Conservation (phyloP, 257 asterid genomes). For the Coffea eugenioides region DNA sequence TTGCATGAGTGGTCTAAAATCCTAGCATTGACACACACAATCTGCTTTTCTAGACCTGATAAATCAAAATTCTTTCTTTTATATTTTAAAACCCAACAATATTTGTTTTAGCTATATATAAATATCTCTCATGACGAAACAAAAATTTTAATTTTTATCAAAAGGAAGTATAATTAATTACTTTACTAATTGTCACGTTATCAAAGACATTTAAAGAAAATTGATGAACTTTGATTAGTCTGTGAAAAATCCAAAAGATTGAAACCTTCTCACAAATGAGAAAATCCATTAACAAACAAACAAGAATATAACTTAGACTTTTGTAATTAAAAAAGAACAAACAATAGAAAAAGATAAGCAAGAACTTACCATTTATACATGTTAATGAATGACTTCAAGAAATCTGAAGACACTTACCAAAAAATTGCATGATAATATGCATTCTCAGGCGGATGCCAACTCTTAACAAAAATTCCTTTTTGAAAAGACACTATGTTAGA, state of each 20-base stretch:
- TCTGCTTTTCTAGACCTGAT: background rate
- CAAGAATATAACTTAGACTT: too few relatives aligned
- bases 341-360: too few relatives aligned
- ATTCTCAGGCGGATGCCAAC: conserved; percentile 57
- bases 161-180: background rate
- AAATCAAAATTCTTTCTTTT: background rate
- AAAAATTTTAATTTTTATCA: background rate
- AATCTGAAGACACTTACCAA: conserved; percentile 48
- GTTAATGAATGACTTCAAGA: background rate
- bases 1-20: conserved; percentile 4
- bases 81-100: background rate
- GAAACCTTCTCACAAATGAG: background rate
- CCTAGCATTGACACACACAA: background rate
- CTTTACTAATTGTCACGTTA: too few relatives aligned
- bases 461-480: conserved; percentile 72
- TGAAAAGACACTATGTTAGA: conserved; percentile 59
- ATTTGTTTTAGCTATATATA: too few relatives aligned
- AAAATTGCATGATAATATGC: conserved; percentile 58
- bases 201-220: too few relatives aligned
- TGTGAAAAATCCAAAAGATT: background rate
- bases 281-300: too few relatives aligned
- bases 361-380: too few relatives aligned
- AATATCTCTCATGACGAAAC: too few relatives aligned
- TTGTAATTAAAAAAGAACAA: too few relatives aligned
- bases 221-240: background rate